Conservation (phyloP, 441 rosid species). For the Pelargonium cotyledonis region DNA sequence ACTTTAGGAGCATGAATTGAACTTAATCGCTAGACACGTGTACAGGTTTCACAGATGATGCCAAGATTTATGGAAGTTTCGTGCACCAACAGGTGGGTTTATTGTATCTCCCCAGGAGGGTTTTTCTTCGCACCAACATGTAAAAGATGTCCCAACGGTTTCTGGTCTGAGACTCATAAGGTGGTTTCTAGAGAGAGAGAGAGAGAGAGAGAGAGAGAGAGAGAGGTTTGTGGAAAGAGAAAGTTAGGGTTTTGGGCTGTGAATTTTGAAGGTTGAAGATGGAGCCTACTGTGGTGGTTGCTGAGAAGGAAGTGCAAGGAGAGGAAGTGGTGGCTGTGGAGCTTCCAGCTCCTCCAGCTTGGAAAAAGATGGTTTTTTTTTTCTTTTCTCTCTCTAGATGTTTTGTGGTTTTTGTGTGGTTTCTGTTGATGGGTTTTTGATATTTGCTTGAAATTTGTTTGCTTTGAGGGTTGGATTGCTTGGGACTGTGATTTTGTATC, state of each 20-base stretch:
- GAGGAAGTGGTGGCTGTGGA: constrained; percentile 80
- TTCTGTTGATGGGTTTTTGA: neutral
- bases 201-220: too few species aligned
- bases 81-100: too few species aligned
- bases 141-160: too few species aligned
- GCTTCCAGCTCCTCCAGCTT: constrained; percentile 84
- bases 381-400: neutral
- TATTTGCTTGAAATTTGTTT: neutral
- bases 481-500: neutral
- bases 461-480: neutral
- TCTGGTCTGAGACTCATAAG: neutral
- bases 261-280: constrained; percentile 24
- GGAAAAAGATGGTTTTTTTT: constrained; percentile 73
- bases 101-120: too few species aligned
- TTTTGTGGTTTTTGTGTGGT: neutral
- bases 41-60: too few species aligned
- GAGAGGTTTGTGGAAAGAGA: neutral
- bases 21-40: too few species aligned
- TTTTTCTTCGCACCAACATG: too few species aligned
- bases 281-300: constrained; percentile 20
- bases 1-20: too few species aligned
- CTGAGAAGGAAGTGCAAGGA: constrained; percentile 24
- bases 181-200: neutral
- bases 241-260: neutral
- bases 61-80: too few species aligned